phyloP scores from a whole-genome alignment of 352 stramenopile species.

The Phytophthora palmivora region DNA sequence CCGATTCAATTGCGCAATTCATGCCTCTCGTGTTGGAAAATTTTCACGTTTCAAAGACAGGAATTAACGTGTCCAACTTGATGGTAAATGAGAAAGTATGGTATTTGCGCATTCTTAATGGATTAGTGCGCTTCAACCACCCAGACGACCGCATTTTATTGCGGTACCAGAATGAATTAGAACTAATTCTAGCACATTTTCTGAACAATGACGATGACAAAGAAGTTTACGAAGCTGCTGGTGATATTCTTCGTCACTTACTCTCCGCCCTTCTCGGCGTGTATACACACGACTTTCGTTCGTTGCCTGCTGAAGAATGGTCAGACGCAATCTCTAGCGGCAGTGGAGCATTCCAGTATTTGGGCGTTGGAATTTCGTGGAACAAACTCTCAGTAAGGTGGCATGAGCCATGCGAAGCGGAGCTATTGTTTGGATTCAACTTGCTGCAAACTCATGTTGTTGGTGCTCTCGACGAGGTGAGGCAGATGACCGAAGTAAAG shows the following conservation, averaged over 20 bases:
- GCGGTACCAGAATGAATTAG: conserved; percentile 44
- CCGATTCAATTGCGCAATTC: conserved; percentile 49
- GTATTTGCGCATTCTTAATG: conserved; percentile 65
- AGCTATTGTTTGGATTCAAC: conserved; percentile 62
- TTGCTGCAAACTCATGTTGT: conserved; percentile 63
- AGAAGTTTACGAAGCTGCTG: conserved; percentile 61
- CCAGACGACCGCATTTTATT: conserved; percentile 39
- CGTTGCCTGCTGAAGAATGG: conserved; percentile 58
- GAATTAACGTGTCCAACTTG: conserved; percentile 39
- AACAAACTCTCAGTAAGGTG: conserved; percentile 57
- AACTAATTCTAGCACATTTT: conserved; percentile 55
- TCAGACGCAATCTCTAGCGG: conserved; percentile 40
- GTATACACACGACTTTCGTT: conserved; percentile 72
- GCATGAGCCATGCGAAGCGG: conserved; percentile 65
- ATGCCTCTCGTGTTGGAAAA: conserved; percentile 58
- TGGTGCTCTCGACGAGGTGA: conserved; percentile 35
- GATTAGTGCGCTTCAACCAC: conserved; percentile 54
- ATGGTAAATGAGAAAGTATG: conserved; percentile 76
- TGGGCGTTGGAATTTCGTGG: conserved; percentile 61
- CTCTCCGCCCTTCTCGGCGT: conserved; percentile 53
- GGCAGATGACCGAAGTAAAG: conserved; percentile 26
- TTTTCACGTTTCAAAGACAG: conserved; percentile 45
- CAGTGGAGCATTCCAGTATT: conserved; percentile 66
- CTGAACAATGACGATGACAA: conserved; percentile 57
- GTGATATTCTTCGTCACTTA: conserved; percentile 50